Percentiles rank a stretch among this genome's conserved stretches.
Conservation (phyloP, 2,329 filamentous ascomycete genomes). For the Leptoxyphium fumago region DNA sequence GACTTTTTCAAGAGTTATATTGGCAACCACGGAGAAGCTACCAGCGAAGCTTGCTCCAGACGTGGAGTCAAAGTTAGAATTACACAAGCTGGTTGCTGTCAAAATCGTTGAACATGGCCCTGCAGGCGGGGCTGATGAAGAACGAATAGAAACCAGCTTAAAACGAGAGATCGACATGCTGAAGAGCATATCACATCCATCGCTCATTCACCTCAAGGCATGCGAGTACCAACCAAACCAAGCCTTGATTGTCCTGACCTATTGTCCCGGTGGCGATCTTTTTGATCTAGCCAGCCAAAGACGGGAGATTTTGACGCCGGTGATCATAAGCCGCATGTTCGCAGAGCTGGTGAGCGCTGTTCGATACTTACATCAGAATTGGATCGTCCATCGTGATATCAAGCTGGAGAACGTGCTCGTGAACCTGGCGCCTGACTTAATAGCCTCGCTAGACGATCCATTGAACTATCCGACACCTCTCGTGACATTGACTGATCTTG, state of each 20-base stretch:
- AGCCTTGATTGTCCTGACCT: slow-evolving; percentile 74
- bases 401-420: slow-evolving; percentile 97
- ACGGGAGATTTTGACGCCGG: slow-evolving; percentile 49
- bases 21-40: slow-evolving; percentile 65
- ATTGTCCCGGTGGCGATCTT: slow-evolving; percentile 85
- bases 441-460: slow-evolving; percentile 52
- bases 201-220: slow-evolving; percentile 77
- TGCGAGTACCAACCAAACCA: slow-evolving; percentile 75
- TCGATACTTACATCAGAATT: slow-evolving; percentile 66
- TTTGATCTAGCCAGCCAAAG: slow-evolving; percentile 79
- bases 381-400: slow-evolving; percentile 91
- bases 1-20: slow-evolving; percentile 86
- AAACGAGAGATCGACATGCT: slow-evolving; percentile 94
- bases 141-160: slow-evolving; percentile 81
- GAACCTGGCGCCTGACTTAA: slow-evolving; percentile 55
- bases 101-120: slow-evolving; percentile 94
- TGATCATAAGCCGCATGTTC: slow-evolving; percentile 70
- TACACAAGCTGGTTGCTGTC: slow-evolving; percentile 78
- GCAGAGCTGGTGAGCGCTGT: slow-evolving; percentile 77
- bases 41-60: slow-evolving; percentile 22
- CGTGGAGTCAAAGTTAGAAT: slow-evolving; percentile 39
- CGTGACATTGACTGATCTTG: slow-evolving; percentile 80
- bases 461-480: slow-evolving; percentile 65
- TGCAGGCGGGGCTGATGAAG: slow-evolving; percentile 81
- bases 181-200: slow-evolving; percentile 75